Evolutionary conservation across 352 stramenopile genomes (phyloP).

Genomic region (Phytophthora macrochlamydospora): DNA sequence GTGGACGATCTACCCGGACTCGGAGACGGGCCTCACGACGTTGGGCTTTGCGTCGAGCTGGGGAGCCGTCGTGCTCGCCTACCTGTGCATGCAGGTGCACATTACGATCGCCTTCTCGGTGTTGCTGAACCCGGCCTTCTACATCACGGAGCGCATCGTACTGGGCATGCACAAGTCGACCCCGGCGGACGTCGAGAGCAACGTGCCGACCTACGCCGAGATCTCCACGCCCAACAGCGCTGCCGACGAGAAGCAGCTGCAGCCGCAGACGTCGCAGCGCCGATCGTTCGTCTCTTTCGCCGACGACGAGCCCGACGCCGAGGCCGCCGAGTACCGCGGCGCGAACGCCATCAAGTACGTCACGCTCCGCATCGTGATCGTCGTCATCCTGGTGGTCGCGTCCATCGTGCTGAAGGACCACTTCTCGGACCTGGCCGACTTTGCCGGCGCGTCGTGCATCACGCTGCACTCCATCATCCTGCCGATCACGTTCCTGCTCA

Average conservation of each 20-base stretch:
- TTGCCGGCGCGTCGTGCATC: constrained; percentile 41
- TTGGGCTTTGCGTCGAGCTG: constrained; percentile 47
- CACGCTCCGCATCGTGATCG: constrained; percentile 30
- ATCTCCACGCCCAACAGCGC: constrained; percentile 4
- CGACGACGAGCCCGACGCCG: constrained; percentile 18
- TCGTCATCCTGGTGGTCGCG: constrained; percentile 32
- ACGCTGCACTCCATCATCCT: constrained; percentile 43
- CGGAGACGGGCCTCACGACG: constrained; percentile 25
- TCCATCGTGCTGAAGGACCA: constrained; percentile 40
- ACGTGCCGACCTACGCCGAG: constrained; percentile 9
- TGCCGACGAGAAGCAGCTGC: constrained; percentile 9
- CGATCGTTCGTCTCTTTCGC: constrained; percentile 36
- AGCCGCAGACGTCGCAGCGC: constrained; percentile 18
- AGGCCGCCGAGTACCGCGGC: constrained; percentile 30
- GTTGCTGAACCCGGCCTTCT: constrained; percentile 55
- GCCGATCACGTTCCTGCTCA: constrained; percentile 34
- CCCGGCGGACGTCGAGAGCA: constrained; percentile 11
- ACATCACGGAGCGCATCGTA: constrained; percentile 49
- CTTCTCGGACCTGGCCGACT: constrained; percentile 38
- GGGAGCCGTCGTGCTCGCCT: constrained; percentile 47
- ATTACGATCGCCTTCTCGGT: constrained; percentile 60
- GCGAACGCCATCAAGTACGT: constrained; percentile 36
- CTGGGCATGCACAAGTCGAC: constrained; percentile 52
- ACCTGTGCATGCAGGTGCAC: constrained; percentile 63
- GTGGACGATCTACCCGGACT: constrained; percentile 46